Evolutionary conservation across 192 early-diverging fungal genomes (phyloP).

Genomic region (Backusella tuberculispora): DNA sequence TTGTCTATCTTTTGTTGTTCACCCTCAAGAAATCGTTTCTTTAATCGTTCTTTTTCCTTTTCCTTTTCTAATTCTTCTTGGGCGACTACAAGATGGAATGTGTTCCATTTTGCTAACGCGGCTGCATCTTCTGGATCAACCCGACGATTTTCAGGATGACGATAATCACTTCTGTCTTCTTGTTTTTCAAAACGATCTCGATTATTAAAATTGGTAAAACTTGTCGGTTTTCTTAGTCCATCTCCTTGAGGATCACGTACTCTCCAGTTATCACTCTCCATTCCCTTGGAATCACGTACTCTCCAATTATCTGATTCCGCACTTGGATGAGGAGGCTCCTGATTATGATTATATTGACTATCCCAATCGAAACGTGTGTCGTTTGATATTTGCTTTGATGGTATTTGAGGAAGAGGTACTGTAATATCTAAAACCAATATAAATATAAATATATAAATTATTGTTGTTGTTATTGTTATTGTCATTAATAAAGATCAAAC

Average conservation of each 20-base stretch:
- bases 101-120: neutral
- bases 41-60: neutral
- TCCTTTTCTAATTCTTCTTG: slow-evolving; percentile 8
- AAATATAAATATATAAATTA: neutral
- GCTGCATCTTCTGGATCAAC: neutral
- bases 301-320: slow-evolving; percentile 1
- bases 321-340: neutral
- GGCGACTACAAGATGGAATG: slow-evolving; percentile 9
- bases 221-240: neutral
- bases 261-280: neutral
- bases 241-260: neutral
- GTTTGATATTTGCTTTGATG: neutral
- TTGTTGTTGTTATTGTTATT: neutral
- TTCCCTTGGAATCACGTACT: neutral
- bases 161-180: neutral
- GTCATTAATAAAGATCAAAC: neutral
- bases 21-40: neutral
- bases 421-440: neutral
- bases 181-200: neutral
- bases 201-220: neutral
- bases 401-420: neutral
- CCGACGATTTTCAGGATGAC: neutral
- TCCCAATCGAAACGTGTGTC: neutral
- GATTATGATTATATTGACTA: neutral
- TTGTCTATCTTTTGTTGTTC: too few relatives aligned